Evolutionary conservation across 1,284 basidiomycete genomes (phyloP).

Genomic region (Leccinum angustisporum): DNA sequence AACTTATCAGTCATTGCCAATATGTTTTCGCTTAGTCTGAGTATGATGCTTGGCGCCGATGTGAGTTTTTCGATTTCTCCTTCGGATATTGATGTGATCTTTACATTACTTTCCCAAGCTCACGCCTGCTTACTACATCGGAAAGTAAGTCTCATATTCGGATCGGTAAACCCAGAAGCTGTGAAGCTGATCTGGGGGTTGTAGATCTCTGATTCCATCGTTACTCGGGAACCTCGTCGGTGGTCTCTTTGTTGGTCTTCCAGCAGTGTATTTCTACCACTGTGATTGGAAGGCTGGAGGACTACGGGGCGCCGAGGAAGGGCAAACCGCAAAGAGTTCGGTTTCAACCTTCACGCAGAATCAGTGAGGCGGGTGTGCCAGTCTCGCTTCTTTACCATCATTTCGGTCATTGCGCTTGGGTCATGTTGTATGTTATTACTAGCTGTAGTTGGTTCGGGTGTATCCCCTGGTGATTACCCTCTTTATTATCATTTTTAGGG

Average conservation of each 20-base stretch:
- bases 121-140: constrained; percentile 58
- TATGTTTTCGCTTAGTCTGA: constrained; percentile 72
- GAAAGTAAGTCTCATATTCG: constrained; percentile 47
- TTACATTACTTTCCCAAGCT: constrained; percentile 39
- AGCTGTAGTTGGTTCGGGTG: no score
- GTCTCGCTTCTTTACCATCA: neutral
- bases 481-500: neutral
- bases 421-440: neutral
- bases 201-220: constrained; percentile 61
- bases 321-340: constrained; percentile 15
- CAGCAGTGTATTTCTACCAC: constrained; percentile 61
- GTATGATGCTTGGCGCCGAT: constrained; percentile 69
- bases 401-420: no score
- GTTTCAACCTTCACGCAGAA: constrained; percentile 32
- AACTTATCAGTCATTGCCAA: constrained; percentile 56
- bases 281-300: constrained; percentile 46
- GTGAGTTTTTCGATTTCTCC: constrained; percentile 38
- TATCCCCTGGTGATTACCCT: no score
- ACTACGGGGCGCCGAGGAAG: constrained; percentile 41
- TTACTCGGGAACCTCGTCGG: constrained; percentile 70
- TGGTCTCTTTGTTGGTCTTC: constrained; percentile 60
- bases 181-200: constrained; percentile 8
- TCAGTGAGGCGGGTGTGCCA: constrained; percentile 46
- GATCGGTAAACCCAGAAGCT: constrained; percentile 11
- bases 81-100: constrained; percentile 9